Base-by-base conservation (phyloP, 1,284 basidiomycete species). In the Baeospora myosura region DNA sequence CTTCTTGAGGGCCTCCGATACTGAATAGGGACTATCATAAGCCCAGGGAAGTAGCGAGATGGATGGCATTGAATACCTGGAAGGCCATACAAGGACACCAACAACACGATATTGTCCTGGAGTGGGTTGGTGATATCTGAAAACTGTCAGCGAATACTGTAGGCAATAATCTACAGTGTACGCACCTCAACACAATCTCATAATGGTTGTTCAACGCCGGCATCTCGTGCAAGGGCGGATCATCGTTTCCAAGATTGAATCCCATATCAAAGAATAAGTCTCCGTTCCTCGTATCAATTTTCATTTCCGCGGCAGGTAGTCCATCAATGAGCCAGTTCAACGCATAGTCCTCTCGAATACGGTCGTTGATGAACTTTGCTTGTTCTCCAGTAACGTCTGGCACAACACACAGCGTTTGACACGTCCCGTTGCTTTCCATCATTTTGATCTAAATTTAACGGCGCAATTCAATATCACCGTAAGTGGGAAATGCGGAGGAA, bases 281-380 rank as follows among this genome's bases (percentile, higher is more conserved):
- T 14, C 77, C 74, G 2, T 80, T 88, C 52, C 81, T 75, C 40
- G 71, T 58, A 58, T 95, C 90, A 35, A 72, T 64, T 64, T 90
- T 93, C 81, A 91, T 87, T 62, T 95, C 90, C 4, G 91, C 90
- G 5, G 88, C 90, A 3, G 95, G 95, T 26, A 98, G 74, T 3
- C 94, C 94, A 55, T 98, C 94, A 34, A 98, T 72, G 42, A 98
- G 81, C 83, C 93, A 95, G 58, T 97, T 97, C 48, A 97, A 67
- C 0, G 91, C 90, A 57, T 97, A 98, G 57, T 93, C 88, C 59
- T 97, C 91, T 35, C 74, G 73, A 58, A 98, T 95, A 39, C 91
- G 82, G 45, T 87, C 82, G 54, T 96, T 96, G 60, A 98, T 84
- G 61, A 96, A 96, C 48, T 76, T 80, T 14, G 86, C 83, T 50